Evolutionary conservation across 176 grass and related monocot genomes (phyloP).

Genomic region (Musa itinerans): DNA sequence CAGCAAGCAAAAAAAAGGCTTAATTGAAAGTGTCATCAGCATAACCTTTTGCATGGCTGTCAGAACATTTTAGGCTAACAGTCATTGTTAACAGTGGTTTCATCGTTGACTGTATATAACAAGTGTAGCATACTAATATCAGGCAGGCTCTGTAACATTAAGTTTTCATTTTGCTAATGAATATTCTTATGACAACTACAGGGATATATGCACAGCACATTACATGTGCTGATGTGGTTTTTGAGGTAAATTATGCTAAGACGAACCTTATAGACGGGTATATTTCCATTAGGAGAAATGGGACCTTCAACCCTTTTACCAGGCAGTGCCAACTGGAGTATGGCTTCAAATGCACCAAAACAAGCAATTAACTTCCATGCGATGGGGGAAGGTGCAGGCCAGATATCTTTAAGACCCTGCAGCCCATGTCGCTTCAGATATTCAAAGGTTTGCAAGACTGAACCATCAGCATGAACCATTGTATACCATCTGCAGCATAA

Average conservation of each 20-base stretch:
- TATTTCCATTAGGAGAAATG: constrained; percentile 53
- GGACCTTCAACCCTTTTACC: constrained; percentile 88
- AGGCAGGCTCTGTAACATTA: neutral
- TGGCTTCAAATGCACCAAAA: constrained; percentile 84
- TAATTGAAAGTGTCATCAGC: neutral
- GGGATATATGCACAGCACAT: neutral
- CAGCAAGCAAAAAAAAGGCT: neutral
- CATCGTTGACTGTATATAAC: neutral
- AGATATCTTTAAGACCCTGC: constrained; percentile 66
- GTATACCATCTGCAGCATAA: constrained; percentile 78
- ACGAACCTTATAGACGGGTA: constrained; percentile 92
- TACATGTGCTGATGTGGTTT: neutral
- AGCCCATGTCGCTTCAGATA: constrained; percentile 54
- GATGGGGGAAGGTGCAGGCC: constrained; percentile 53
- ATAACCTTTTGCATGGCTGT: neutral
- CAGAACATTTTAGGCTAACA: neutral
- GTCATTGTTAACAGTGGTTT: neutral
- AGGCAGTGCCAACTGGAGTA: constrained; percentile 76
- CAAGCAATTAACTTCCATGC: constrained; percentile 94
- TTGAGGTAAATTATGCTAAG: neutral
- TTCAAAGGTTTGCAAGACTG: constrained; percentile 58
- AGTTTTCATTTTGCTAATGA: neutral
- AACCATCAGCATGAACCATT: constrained; percentile 90
- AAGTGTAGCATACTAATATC: neutral
- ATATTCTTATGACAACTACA: neutral